Evolutionary conservation across 495 filamentous ascomycete genomes (phyloP).

Genomic region (Stereocaulon alpinum): DNA sequence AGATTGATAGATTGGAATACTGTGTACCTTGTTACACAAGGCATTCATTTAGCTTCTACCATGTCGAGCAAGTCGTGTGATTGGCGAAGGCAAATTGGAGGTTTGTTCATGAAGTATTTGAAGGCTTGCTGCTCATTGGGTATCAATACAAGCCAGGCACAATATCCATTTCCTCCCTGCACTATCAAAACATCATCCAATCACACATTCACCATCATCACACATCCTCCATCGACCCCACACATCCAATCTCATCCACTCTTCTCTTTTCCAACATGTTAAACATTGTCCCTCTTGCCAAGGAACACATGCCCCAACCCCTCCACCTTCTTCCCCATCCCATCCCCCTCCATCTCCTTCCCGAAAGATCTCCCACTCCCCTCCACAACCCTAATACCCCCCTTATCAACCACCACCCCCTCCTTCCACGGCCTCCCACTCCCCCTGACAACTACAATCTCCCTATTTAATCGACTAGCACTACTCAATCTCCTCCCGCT

Average conservation of each 20-base stretch:
- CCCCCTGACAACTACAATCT: neutral
- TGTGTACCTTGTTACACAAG: neutral
- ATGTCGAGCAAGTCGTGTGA: neutral
- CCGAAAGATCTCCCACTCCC: neutral
- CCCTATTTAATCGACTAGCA: neutral
- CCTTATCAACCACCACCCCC: neutral
- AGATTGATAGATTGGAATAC: constrained; percentile 1
- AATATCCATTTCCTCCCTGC: too few species aligned
- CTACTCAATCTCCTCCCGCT: too few species aligned
- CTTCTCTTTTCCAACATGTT: neutral
- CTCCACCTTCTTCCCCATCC: neutral
- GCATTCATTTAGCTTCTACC: neutral
- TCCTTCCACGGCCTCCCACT: neutral
- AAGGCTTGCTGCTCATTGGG: too few species aligned
- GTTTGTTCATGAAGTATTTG: too few species aligned
- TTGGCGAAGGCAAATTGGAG: too few species aligned
- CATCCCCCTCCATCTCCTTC: neutral
- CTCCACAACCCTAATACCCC: neutral
- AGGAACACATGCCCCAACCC: neutral
- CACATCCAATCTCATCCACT: neutral
- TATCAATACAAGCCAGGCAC: too few species aligned
- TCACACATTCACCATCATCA: too few species aligned
- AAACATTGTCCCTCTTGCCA: neutral
- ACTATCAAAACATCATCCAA: too few species aligned
- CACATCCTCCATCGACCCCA: too few species aligned